Conservation (phyloP, 352 stramenopile species). For the Globisporangium uncinulatum region DNA sequence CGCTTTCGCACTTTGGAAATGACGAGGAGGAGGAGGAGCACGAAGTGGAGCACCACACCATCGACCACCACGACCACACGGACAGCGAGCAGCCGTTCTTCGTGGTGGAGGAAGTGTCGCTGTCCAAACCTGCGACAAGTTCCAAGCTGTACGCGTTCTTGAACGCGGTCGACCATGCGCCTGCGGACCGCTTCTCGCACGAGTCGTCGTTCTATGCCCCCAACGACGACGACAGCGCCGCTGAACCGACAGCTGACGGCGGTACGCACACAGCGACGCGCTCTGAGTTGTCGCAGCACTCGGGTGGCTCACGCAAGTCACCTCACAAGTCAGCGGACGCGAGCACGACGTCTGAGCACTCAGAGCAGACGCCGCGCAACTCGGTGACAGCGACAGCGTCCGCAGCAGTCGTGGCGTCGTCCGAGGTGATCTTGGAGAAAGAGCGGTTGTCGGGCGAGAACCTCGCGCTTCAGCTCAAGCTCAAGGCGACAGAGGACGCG, state of each 20-base stretch:
- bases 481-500: conserved; percentile 18
- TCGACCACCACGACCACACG: conserved; percentile 19
- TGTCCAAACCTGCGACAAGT: conserved; percentile 21
- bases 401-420: conserved; percentile 10
- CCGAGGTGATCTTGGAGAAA: conserved; percentile 35
- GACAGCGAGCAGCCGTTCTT: conserved; percentile 32
- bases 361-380: conserved; percentile 2
- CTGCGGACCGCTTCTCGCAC: conserved; percentile 21
- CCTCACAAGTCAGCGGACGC: conserved; percentile 9
- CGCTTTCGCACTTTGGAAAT: background rate
- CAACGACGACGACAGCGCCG: conserved; percentile 14
- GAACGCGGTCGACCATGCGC: conserved; percentile 31
- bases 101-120: conserved; percentile 25
- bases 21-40: background rate
- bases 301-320: conserved; percentile 3
- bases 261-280: background rate
- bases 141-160: conserved; percentile 54
- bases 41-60: conserved; percentile 11
- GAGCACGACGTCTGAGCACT: conserved; percentile 9
- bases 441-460: conserved; percentile 35
- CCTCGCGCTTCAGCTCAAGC: conserved; percentile 25
- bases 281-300: conserved; percentile 5
- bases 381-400: conserved; percentile 8
- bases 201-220: background rate
- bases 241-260: background rate